Conservation (phyloP, 1,139 yeast genomes). For the Hemisphaericaspora lyxosophila region DNA sequence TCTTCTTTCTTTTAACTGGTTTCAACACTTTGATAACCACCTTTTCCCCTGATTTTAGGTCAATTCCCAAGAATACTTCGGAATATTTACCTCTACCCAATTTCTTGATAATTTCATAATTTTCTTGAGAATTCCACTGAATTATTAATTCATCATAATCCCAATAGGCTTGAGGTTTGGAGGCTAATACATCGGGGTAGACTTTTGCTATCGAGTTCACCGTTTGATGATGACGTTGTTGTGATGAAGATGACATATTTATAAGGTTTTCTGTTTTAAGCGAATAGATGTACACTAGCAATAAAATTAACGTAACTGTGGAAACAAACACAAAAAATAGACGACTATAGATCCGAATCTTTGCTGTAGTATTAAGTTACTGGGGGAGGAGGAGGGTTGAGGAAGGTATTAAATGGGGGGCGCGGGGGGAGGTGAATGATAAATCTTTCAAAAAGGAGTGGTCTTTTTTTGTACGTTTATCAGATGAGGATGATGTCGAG, state of each 20-base stretch:
- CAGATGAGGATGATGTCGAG: too few species aligned
- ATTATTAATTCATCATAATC: constrained; percentile 47
- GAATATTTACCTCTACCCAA: constrained; percentile 51
- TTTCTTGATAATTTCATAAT: constrained; percentile 46
- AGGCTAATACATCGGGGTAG: constrained; percentile 43
- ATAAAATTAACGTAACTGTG: constrained; percentile 6
- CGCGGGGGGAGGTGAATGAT: too few species aligned
- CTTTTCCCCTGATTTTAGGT: constrained; percentile 34
- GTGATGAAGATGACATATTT: constrained; percentile 11
- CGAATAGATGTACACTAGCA: constrained; percentile 8
- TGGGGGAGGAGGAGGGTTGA: too few species aligned
- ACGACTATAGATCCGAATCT: constrained; percentile 8
- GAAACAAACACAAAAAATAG: constrained; percentile 1
- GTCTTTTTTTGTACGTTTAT: too few species aligned
- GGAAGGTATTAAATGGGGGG: too few species aligned
- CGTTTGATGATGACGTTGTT: constrained; percentile 9
- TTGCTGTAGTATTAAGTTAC: not conserved
- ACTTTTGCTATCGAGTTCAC: constrained; percentile 40
- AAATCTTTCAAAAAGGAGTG: too few species aligned
- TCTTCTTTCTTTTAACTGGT: constrained; percentile 96
- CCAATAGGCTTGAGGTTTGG: constrained; percentile 48
- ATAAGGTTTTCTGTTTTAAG: constrained; percentile 1
- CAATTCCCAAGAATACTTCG: constrained; percentile 45
- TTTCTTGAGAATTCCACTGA: constrained; percentile 49
- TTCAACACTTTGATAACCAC: constrained; percentile 92